A percentile compares a stretch with the other conserved stretches of the same genome.
phyloP scores from a whole-genome alignment of 441 rosid genomes.

The Erodium moschatum region DNA sequence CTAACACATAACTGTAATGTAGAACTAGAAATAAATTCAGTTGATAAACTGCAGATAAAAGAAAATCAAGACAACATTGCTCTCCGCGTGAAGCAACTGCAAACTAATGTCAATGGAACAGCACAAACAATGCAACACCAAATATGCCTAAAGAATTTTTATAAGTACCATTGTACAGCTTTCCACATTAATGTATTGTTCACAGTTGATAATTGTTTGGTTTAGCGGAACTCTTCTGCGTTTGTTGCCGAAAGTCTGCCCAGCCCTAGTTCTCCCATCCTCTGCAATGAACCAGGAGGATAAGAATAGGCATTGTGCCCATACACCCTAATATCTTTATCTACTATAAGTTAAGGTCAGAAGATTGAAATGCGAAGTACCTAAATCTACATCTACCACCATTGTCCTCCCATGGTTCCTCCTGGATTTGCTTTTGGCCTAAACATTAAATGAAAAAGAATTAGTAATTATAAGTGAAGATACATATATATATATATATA shows the following conservation, averaged over 20 bases:
- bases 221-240: slow-evolving; percentile 29
- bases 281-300: slow-evolving; percentile 16
- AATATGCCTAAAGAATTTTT: not conserved
- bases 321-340: slow-evolving; percentile 8
- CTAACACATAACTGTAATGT: too few species aligned
- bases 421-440: slow-evolving; percentile 63
- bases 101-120: too few species aligned
- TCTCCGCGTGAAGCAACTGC: not conserved
- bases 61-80: not conserved
- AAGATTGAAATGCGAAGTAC: slow-evolving; percentile 22
- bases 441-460: slow-evolving; percentile 21
- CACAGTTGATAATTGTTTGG: slow-evolving; percentile 35
- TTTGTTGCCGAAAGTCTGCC: slow-evolving; percentile 32
- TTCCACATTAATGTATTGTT: slow-evolving; percentile 38
- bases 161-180: slow-evolving; percentile 16
- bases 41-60: not conserved
- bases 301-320: not conserved
- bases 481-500: slow-evolving; percentile 14
- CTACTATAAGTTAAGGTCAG: not conserved
- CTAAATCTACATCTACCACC: slow-evolving; percentile 55
- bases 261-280: slow-evolving; percentile 33
- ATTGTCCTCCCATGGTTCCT: slow-evolving; percentile 28
- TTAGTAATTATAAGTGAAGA: slow-evolving; percentile 4
- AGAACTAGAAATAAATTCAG: not conserved
- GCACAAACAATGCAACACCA: not conserved